Evolutionary conservation across 805 yeast genomes (phyloP), one percentile per base, ranked within the genome.

Genomic region (Scheffersomyces spartinae): DNA sequence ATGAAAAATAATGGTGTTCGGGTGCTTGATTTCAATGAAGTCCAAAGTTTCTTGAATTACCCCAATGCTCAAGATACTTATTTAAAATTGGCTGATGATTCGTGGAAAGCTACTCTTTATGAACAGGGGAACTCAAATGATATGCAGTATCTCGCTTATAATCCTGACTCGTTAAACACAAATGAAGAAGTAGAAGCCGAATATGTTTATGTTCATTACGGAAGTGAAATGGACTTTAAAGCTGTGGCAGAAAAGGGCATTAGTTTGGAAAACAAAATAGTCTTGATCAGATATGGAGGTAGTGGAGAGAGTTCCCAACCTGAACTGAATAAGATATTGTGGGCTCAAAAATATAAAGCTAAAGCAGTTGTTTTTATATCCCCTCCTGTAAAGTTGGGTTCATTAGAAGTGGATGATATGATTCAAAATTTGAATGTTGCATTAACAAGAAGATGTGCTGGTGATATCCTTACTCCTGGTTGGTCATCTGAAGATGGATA

Each of bases 401-500:
- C n/a, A n/a, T n/a, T n/a, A n/a, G n/a, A n/a, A n/a, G n/a, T n/a
- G n/a, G 57, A 58, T 30, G 63, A 57, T 17, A 54, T 68, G 2
- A 67, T 78, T 16, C 69, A 68, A 39, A 60, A 68, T 25, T 63
- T 57, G 22, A 61, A 77, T 21, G 79, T 74, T 4, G 79, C 74
- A 0, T 48, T 70, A 18, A 63, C 76, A 1, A 71, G 75, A 29
- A 52, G 51, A 27, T 67, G 71, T 30, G 69, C 88, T 1, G 96
- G 96, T 6, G 91, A 85, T 46, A 68, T 84, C 3, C 45, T 81
- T 18, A 65, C 80, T 3, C 94, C 94, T 0, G 95, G 93, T 2
- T 73, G 78, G 74, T 60, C 76, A 0, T 54, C 68, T 13, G 55
- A 45, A 12, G 53, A 53, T 20, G 56, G 54, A 13, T 47, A 49